Evolutionary conservation across 179 eudicot species (phyloP), one percentile per base, ranked within the genome.

Genomic region (Amaranthus tricolor): DNA sequence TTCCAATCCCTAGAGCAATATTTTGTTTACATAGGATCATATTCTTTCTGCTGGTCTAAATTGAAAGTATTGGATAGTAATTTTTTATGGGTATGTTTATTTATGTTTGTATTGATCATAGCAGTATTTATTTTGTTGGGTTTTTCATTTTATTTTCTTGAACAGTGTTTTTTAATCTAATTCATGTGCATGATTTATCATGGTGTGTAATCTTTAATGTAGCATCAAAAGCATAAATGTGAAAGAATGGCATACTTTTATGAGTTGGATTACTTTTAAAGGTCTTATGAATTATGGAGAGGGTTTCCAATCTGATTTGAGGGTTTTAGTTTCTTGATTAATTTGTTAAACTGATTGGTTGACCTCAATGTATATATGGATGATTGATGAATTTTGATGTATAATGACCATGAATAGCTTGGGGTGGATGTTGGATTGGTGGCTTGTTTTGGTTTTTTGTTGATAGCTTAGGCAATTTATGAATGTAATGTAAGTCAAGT

Each of bases 51-150:
- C 7, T 53, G 71, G 40, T 74, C 55, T 13, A 14, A 31, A 6
- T 58, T 8, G 11, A 45, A 16, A 20, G 12, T 40, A 15, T 52
- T 44, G 72, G 47, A 48, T 51, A 57, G 15, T 49, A 12, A 10
- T 53, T 2, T 53, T 24, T 54, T 47, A 10, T 62, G 72, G 72
- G 62, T 74, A 7, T 50, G 66, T 70, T 75, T 63, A 17, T 63
- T 68, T 5, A 14, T 68, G 77, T 11, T 67, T 60, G 14, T 66
- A 9, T 9, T 62, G 50, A 63, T 78, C 76, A 44, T 67, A 14
- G 57, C 9, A 54, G 45, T 24, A 16, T 56, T 66, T 59, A 7
- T 17, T 4, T 45, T 72, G 48, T 21, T 51, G 56, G 63, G 70
- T 40, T 19, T 52, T 61, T 62, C 54, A 49, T 43, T 1, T 19